Base-by-base conservation (phyloP, 2,329 filamentous ascomycete species). In the Sclerotinia spermophila region DNA sequence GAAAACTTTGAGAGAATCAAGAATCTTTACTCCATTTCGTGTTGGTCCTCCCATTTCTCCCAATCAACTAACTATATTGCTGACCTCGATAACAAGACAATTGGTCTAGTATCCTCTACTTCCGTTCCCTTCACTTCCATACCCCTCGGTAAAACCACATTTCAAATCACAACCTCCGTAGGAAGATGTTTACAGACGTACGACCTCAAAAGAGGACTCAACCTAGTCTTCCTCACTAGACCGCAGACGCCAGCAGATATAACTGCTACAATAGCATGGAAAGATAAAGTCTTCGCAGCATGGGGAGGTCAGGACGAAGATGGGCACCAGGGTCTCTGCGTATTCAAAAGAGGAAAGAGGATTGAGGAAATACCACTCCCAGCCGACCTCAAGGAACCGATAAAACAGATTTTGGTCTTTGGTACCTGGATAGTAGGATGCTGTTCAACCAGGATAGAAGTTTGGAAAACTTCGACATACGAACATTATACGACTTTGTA, bases 151-250 rank as follows among this genome's bases (percentile, higher is more conserved):
- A 97, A 97, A 82, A 95, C 93, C 0, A 97, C 94, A 5, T 99
- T 97, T 79, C 96, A 99, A 80, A 93, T 99, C 81, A 98, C 96
- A 45, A 99, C 96, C 42, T 98, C 93, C 0, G 92, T 96, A 73
- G 96, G 95, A 73, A 88, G 90, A 77, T 93, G 91, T 71, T 86
- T 99, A 61, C 96, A 99, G 82, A 99, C 96, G 0, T 99, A 99
- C 83, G 96, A 99, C 80, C 83, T 99, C 73, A 93, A 92, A 80
- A 89, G 90, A 77, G 95, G 95, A 61, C 86, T 99, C 72, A 95
- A 96, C 77, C 88, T 99, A 65, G 89, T 98, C 77, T 99, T 99
- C 81, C 87, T 99, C 72, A 97, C 93, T 30, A 87, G 94, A 67
- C 96, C 96, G 1, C 92, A 97, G 80, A 97, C 94, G 0, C 94